phyloP scores from a whole-genome alignment of 2,329 filamentous ascomycete genomes.

The Domatiomyces globalis region DNA sequence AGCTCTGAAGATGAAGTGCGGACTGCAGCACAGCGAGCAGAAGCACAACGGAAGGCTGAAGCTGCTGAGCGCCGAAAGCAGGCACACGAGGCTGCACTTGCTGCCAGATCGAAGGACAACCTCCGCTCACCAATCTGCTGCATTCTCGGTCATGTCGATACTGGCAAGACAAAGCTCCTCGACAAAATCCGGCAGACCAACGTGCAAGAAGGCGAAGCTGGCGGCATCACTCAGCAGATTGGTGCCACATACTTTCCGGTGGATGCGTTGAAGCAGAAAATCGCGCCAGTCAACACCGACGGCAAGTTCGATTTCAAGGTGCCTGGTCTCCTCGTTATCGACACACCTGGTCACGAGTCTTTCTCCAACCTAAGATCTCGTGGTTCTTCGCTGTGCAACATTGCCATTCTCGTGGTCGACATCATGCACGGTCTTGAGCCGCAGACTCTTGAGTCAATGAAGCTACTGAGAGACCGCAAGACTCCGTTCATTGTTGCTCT shows the following conservation, averaged over 20 bases:
- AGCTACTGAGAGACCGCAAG: slow-evolving; percentile 76
- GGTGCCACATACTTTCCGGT: slow-evolving; percentile 98
- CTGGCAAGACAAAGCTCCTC: slow-evolving; percentile 96
- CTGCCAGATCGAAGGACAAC: slow-evolving; percentile 82
- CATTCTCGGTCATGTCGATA: slow-evolving; percentile 99
- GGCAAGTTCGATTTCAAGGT: slow-evolving; percentile 91
- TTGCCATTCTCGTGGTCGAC: slow-evolving; percentile 95
- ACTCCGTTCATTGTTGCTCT: slow-evolving; percentile 97
- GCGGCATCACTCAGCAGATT: slow-evolving; percentile 98
- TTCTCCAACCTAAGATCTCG: slow-evolving; percentile 96
- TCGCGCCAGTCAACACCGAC: slow-evolving; percentile 80
- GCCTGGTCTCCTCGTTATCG: slow-evolving; percentile 88
- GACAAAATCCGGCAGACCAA: slow-evolving; percentile 98
- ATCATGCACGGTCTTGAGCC: slow-evolving; percentile 99
- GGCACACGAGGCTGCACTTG: slow-evolving; percentile 80
- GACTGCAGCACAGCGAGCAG: slow-evolving; percentile 54
- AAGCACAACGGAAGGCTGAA: slow-evolving; percentile 69
- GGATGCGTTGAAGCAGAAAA: slow-evolving; percentile 85
- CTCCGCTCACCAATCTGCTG: slow-evolving; percentile 96
- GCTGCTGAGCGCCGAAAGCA: slow-evolving; percentile 78
- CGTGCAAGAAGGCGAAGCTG: slow-evolving; percentile 96
- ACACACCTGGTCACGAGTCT: slow-evolving; percentile 98
- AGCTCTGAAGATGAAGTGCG: slow-evolving; percentile 53
- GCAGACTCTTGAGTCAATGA: slow-evolving; percentile 96
- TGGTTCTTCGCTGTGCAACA: slow-evolving; percentile 97